Evolutionary conservation across 1,284 basidiomycete genomes (phyloP).

Genomic region (Trametes pubescens): DNA sequence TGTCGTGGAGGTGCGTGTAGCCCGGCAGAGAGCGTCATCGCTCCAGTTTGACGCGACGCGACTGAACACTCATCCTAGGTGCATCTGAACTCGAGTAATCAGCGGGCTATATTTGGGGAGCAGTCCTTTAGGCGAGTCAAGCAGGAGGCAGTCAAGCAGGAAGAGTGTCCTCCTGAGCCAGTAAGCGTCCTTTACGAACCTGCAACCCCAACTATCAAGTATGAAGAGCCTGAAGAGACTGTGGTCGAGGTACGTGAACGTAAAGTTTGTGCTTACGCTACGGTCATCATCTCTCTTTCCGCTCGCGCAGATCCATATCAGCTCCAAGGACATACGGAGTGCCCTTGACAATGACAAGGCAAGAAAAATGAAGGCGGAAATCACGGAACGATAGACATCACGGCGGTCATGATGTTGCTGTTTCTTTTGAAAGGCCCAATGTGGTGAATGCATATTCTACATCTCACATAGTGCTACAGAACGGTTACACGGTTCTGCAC

Average conservation of each 20-base stretch:
- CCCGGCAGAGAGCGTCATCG: neutral
- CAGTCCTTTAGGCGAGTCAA: too few relatives aligned
- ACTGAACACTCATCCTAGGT: neutral
- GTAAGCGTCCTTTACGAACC: neutral
- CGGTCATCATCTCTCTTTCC: neutral
- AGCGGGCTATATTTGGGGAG: slow-evolving; percentile 14
- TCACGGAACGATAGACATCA: too few relatives aligned
- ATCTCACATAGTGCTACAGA: too few relatives aligned
- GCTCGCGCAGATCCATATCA: slow-evolving; percentile 9
- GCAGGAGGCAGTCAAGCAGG: slow-evolving; percentile 7
- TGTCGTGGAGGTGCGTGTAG: slow-evolving; percentile 17
- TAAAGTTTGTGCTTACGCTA: too few relatives aligned
- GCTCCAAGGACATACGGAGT: slow-evolving; percentile 1
- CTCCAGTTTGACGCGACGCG: neutral
- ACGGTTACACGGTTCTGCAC: too few relatives aligned
- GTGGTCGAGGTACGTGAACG: slow-evolving; percentile 1
- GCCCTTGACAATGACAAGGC: neutral
- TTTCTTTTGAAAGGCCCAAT: too few relatives aligned
- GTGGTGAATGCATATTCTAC: too few relatives aligned
- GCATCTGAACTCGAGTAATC: slow-evolving; percentile 19
- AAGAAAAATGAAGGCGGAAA: too few relatives aligned
- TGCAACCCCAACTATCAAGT: neutral
- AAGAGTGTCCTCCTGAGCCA: neutral
- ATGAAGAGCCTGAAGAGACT: slow-evolving; percentile 3
- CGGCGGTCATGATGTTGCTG: too few relatives aligned